Evolutionary conservation across 805 yeast species (phyloP).

Genomic region (Candida oleophila): DNA sequence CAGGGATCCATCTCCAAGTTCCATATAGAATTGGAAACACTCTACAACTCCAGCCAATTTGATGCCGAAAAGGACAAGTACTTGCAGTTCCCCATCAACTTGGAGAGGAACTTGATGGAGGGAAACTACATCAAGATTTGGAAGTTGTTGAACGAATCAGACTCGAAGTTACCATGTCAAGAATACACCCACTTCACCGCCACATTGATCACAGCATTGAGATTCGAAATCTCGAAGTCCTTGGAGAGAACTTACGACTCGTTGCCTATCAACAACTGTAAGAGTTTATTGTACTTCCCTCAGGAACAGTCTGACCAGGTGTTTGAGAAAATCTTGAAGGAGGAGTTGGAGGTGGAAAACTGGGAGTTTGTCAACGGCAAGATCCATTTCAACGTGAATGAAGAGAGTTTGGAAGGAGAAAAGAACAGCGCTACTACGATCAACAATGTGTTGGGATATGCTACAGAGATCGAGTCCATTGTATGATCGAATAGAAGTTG

Average conservation of each 20-base stretch:
- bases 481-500: conserved; percentile 40
- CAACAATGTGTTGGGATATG: conserved; percentile 77
- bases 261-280: conserved; percentile 80
- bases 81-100: conserved; percentile 79
- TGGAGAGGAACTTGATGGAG: conserved; percentile 94
- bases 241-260: conserved; percentile 74
- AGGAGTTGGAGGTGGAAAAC: conserved; percentile 33
- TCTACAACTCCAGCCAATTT: conserved; percentile 51
- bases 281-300: conserved; percentile 70
- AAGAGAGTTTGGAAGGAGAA: conserved; percentile 43
- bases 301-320: conserved; percentile 37
- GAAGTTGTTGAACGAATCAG: conserved; percentile 60
- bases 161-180: conserved; percentile 55
- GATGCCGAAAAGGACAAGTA: conserved; percentile 65
- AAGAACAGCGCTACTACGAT: conserved; percentile 49
- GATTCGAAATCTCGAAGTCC: conserved; percentile 82
- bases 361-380: conserved; percentile 34
- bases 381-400: conserved; percentile 48
- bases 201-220: conserved; percentile 72
- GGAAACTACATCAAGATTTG: conserved; percentile 94
- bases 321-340: conserved; percentile 29
- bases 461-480: conserved; percentile 89
- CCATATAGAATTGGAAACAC: conserved; percentile 82
- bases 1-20: conserved; percentile 84
- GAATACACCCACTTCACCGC: conserved; percentile 80